Conservation (phyloP, 768 basidiomycete genomes). For the Suillus brevipes region DNA sequence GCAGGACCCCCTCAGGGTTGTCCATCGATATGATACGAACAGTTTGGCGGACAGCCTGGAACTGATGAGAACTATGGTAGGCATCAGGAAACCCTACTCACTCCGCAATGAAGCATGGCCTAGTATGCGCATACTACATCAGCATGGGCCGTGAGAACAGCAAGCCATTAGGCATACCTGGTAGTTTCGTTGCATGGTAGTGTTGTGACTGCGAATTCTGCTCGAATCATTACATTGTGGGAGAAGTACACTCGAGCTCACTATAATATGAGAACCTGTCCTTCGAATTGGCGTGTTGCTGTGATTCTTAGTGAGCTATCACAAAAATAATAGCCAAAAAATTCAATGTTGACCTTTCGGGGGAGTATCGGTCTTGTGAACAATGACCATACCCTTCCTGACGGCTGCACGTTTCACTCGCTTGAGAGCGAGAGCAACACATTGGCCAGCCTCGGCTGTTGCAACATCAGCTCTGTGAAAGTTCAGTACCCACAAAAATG, state of each 20-base stretch:
- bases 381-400: constrained; percentile 93
- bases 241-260: constrained; percentile 37
- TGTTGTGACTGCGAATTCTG: constrained; percentile 66
- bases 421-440: constrained; percentile 91
- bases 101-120: constrained; percentile 94
- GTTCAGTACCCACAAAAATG: constrained; percentile 6
- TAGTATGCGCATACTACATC: constrained; percentile 23
- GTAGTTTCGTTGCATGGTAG: constrained; percentile 90
- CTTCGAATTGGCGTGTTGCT: constrained; percentile 88
- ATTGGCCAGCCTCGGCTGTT: constrained; percentile 92
- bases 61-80: constrained; percentile 9
- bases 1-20: constrained; percentile 82
- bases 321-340: background rate
- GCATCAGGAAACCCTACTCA: constrained; percentile 34
- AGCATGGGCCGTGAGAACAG: background rate
- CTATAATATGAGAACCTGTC: constrained; percentile 92
- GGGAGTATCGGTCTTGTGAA: constrained; percentile 73
- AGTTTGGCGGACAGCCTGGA: constrained; percentile 85
- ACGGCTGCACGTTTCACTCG: constrained; percentile 78
- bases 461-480: constrained; percentile 70
- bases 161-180: constrained; percentile 51
- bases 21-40: constrained; percentile 91
- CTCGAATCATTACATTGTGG: background rate
- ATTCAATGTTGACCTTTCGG: constrained; percentile 59
- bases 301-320: background rate